phyloP scores from a whole-genome alignment of 1,139 yeast genomes.

The Hansenula sp. region DNA sequence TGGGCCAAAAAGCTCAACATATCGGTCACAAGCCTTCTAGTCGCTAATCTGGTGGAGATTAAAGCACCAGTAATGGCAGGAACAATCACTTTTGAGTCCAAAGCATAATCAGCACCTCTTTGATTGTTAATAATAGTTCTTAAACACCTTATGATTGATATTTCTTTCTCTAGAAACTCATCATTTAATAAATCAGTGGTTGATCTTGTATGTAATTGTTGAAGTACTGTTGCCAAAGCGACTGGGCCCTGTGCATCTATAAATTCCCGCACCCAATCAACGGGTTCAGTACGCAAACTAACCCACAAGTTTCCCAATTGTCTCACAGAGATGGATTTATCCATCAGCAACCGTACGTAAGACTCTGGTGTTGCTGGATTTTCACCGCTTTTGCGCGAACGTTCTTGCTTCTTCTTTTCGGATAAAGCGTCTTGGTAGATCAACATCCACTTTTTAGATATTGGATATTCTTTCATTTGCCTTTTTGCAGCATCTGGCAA shows the following conservation, averaged over 20 bases:
- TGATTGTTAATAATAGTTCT: constrained; percentile 54
- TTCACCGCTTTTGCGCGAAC: constrained; percentile 29
- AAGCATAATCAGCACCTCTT: constrained; percentile 54
- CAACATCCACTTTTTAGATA: constrained; percentile 87
- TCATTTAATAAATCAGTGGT: constrained; percentile 26
- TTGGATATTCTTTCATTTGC: constrained; percentile 72
- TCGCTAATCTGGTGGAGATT: constrained; percentile 59
- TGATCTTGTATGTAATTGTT: constrained; percentile 33
- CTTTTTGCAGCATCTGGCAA: constrained; percentile 74
- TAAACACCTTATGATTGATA: constrained; percentile 56
- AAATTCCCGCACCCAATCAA: constrained; percentile 84
- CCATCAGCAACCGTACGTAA: constrained; percentile 72
- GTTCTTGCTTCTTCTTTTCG: constrained; percentile 61
- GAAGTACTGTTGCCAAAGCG: constrained; percentile 62
- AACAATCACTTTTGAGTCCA: constrained; percentile 46
- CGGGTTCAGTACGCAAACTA: constrained; percentile 85
- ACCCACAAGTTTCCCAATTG: constrained; percentile 87
- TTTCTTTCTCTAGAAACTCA: constrained; percentile 50
- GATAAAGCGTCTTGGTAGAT: constrained; percentile 83
- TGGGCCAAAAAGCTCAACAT: constrained; percentile 55
- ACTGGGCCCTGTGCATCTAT: constrained; percentile 86
- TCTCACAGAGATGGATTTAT: constrained; percentile 62
- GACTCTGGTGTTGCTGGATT: constrained; percentile 54
- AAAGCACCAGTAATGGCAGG: constrained; percentile 60
- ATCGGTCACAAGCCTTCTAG: constrained; percentile 81